Evolutionary conservation across 192 early-diverging fungal species (phyloP).

Genomic region (Coemansia sp.): DNA sequence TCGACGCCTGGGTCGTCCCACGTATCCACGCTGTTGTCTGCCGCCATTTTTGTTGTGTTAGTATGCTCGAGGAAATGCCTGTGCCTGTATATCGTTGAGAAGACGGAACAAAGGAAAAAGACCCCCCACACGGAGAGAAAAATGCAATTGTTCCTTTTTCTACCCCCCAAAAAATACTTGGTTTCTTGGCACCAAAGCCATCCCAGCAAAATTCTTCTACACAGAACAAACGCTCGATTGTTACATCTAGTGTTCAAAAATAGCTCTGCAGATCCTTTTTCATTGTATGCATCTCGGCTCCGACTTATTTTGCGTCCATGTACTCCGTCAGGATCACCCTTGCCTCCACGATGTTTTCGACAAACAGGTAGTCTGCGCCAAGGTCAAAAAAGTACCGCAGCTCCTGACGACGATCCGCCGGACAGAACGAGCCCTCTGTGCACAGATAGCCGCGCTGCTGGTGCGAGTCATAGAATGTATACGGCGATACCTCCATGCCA

Average conservation of each 20-base stretch:
- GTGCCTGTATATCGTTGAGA: not conserved
- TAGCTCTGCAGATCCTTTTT: no score
- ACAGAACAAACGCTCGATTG: no score
- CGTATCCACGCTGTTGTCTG: not conserved
- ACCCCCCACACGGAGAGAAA: no score
- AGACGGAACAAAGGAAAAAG: not conserved
- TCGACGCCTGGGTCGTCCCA: conserved; percentile 15
- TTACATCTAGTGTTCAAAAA: no score
- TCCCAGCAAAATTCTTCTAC: no score
- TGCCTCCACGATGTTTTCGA: conserved; percentile 51
- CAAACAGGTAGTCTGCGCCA: conserved; percentile 52
- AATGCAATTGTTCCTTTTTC: no score
- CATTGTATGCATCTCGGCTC: not conserved
- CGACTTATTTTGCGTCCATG: not conserved
- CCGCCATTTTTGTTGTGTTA: no score
- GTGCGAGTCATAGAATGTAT: conserved; percentile 54
- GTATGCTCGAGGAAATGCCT: no score
- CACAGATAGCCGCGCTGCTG: conserved; percentile 45
- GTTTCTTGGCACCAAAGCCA: no score
- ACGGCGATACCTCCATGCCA: conserved; percentile 39
- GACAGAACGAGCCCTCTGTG: conserved; percentile 23
- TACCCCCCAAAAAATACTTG: no score
- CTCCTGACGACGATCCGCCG: conserved; percentile 24
- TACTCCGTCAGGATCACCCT: not conserved
- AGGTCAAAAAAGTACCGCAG: conserved; percentile 40